Percentiles rank a stretch among this genome's conserved stretches.
These are phyloP conservation scores for Caryopteris hybrid DNA, from an alignment of 305 asterid genomes.

Conservation along the genomic window DNA sequence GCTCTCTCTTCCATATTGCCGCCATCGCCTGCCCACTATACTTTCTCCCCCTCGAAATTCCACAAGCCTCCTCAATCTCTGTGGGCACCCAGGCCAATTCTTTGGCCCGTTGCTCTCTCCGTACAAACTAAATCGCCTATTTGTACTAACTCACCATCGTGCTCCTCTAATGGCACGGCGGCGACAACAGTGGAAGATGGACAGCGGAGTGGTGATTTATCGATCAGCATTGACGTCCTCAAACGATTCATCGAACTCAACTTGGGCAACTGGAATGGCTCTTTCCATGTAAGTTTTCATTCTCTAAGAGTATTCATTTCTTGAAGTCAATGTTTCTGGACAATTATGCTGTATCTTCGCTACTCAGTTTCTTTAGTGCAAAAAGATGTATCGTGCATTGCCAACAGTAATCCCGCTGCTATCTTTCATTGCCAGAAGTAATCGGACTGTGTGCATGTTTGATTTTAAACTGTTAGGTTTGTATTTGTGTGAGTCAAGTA, in stretches of 20 bases:
- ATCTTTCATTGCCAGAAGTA: neutral
- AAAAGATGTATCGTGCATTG: neutral
- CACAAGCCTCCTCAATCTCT: constrained; percentile 17
- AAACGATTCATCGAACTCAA: constrained; percentile 69
- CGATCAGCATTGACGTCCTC: constrained; percentile 59
- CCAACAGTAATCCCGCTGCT: neutral
- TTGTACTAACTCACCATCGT: constrained; percentile 29
- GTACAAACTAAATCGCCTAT: constrained; percentile 28
- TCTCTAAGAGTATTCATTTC: neutral
- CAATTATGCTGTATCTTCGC: neutral
- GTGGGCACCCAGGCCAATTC: constrained; percentile 13
- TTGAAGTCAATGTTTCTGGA: neutral
- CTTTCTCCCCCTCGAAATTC: constrained; percentile 17
- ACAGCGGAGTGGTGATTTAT: constrained; percentile 20
- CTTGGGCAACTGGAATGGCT: constrained; percentile 76
- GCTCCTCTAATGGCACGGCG: constrained; percentile 34
- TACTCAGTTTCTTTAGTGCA: neutral
- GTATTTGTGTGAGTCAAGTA: too few relatives aligned
- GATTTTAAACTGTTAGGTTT: too few relatives aligned
- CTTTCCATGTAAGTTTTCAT: constrained; percentile 51
- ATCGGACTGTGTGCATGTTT: too few relatives aligned
- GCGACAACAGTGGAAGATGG: constrained; percentile 40
- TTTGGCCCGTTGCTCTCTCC: constrained; percentile 17
- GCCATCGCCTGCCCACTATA: constrained; percentile 25
- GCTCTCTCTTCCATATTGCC: constrained; percentile 35